Base-by-base conservation (phyloP, 1,284 basidiomycete species). In the Rugosomyces carneus region DNA sequence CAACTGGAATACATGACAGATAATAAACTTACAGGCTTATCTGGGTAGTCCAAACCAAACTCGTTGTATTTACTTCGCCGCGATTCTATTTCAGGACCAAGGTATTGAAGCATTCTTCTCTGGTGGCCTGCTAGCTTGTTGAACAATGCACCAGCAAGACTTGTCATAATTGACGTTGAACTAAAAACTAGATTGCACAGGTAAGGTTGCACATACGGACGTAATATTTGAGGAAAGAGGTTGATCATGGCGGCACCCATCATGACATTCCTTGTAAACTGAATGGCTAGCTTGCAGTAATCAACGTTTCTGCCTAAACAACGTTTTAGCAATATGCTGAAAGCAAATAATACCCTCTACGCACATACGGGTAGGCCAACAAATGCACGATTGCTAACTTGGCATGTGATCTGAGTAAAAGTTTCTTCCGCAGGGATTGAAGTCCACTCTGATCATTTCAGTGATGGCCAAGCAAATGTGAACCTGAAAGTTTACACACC, bases 291-390 rank as follows among this genome's bases (percentile, higher is more conserved):
- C 10, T 52, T 40, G 24, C 54, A 52, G 37, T 60, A 61, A 2
- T 56, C 50, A 18, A 45, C 38, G 39, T 57, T 49, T 19, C 57
- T 51, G 39, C 54, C 51, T 57, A 44, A 45, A 24, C 34, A 50
- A 42, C 37, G 34, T 34, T 20, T 35, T 41, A 40, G 19, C 41
- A 27, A 52, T 38, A 43, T 40, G 13, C 27, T 24, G 24, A 32
- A 37, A 40, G 32, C 24, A 18, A 52, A n/a, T 7, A 39, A 32
- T 26, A n/a, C n/a, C 11, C 6, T 18, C 6, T 42, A 60, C 60
- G 49, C 54, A 73, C 72, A 72, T 24, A 68, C 37, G 6, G 67
- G 65, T 9, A 63, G 41, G 5, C 73, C 72, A n/a, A 75, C 69
- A 45, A 75, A 74, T 27, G 68, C 48, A 24, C 73, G 68, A 47